Evolutionary conservation across 805 yeast genomes (phyloP).

Genomic region (Saccharomycopsis selenospora): DNA sequence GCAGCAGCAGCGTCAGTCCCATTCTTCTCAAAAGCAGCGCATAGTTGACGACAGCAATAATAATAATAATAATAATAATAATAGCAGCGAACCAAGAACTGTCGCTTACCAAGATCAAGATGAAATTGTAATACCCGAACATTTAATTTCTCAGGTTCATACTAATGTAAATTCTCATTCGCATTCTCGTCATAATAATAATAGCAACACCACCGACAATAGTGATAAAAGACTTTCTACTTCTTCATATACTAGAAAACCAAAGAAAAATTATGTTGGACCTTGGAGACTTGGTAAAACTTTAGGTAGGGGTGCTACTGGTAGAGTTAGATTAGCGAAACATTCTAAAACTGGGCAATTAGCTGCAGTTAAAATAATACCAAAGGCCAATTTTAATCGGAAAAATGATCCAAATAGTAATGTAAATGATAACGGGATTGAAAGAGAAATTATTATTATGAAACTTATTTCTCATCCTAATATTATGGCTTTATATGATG

Average conservation of each 20-base stretch:
- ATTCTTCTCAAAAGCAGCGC: too few relatives aligned
- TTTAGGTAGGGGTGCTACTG: conserved; percentile 93
- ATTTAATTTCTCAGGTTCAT: conserved; percentile 15
- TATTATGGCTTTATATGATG: conserved; percentile 72
- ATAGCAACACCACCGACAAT: too few relatives aligned
- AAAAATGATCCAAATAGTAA: conserved; percentile 34
- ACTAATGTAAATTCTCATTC: conserved; percentile 2
- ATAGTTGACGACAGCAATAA: too few relatives aligned
- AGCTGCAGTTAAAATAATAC: conserved; percentile 95
- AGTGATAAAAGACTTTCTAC: conserved; percentile 15
- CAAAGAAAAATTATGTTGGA: conserved; percentile 42
- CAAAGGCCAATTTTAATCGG: conserved; percentile 53
- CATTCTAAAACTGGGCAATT: conserved; percentile 77
- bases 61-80: too few relatives aligned
- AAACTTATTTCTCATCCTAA: conserved; percentile 71
- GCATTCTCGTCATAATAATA: background rate
- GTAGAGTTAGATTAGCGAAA: conserved; percentile 87
- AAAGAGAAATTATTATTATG: conserved; percentile 81
- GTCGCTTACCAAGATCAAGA: conserved; percentile 5
- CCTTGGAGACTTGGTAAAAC: conserved; percentile 97
- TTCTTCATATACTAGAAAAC: conserved; percentile 19
- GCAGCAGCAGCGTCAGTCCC: too few relatives aligned
- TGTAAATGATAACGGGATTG: conserved; percentile 58
- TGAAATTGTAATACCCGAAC: conserved; percentile 19
- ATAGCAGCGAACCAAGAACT: too few relatives aligned